Base-by-base conservation (phyloP, 768 basidiomycete genomes). In the Strobilomyces echinocephalus region DNA sequence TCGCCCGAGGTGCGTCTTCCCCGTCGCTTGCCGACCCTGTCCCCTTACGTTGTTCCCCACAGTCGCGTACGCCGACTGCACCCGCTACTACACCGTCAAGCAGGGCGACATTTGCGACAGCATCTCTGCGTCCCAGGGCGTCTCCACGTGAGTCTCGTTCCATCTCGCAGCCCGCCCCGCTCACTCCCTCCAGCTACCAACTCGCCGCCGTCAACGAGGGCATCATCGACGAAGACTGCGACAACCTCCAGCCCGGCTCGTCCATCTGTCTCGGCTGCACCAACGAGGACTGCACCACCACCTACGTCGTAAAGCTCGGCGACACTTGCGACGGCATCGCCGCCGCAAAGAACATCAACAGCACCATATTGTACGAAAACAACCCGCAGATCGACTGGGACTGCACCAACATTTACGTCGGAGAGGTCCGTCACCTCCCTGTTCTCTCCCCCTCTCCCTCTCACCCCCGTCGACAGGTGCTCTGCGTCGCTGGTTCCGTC, bases 341-440 rank as follows among this genome's bases (percentile, higher is more conserved):
- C 28, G 16, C 43, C 26, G 58, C 48, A 1, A 60, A 70, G 60
- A 68, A 73, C 34, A 61, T 87, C 68, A 79, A 83, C 74, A 52
- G 60, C 24, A 80, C 80, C 35, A 74, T 82, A 5, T 73, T 92
- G 30, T 73, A 67, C 64, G 15, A 58, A 54, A 90, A 91, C 80
- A 92, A 92, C 79, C 89, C 87, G 18, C 83, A 89, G 68, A 75
- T 91, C 60, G 57, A 81, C 60, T 3, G 43, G 0, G 72, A 65
- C 0, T 87, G 82, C 69, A 70, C 60, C 59, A 90, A 90, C 74
- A 73, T 91, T 67, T 88, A 89, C 70, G 63, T 85, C 53, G 87
- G 84, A 63, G 85, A 90, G 80, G 88, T 89, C 46, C 51, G 77
- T 73, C 8, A 16, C 3, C 40, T 41, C 9, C 34, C 12, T 24